Base-by-base conservation (phyloP, 2,329 filamentous ascomycete species). In the Neonectria ditissima region DNA sequence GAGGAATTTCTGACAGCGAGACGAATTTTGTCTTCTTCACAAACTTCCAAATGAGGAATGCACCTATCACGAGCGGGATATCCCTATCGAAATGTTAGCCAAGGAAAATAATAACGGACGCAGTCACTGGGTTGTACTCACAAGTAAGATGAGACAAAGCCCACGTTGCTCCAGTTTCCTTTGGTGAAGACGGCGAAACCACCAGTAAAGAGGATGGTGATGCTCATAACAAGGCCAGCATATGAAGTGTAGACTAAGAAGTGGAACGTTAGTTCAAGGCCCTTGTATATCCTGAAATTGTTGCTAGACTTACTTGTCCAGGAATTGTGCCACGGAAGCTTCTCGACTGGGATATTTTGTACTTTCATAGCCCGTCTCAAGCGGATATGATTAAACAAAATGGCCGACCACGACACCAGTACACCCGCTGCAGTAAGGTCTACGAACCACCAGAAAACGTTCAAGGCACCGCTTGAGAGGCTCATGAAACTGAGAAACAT, bases 151-250 rank as follows among this genome's bases (percentile, higher is more conserved):
- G 88, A 89, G 1, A 90, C 83, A 67, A 91, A 91, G 1, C 77
- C 79, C 20, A 82, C 82, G 0, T 85, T 72, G 59, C 84, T 80
- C 87, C 87, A 90, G 61, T 86, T 84, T 2, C 87, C 87, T 37
- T 77, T 77, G 1, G 86, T 88, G 62, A 91, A 91, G 4, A 87
- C 86, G 2, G 80, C 73, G 68, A 93, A 93, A 1, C 91, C 91
- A 39, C 88, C 87, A 4, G 91, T 93, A 43, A 93, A 81, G 4
- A 94, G 79, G 63, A 93, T 89, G 43, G 91, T 76, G 28, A 89
- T 79, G 72, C 84, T 87, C 81, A 89, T 86, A 64, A 82, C 73
- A 5, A 94, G 80, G 0, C 87, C 86, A 9, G 80, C 77, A 68
- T 84, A 89, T 0, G 91, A 91, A 13, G 83, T 86, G 67, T 88